These are phyloP conservation scores for Penicillium subrubescens DNA, from an alignment of 495 filamentous ascomycete genomes.

Conservation along the genomic window DNA sequence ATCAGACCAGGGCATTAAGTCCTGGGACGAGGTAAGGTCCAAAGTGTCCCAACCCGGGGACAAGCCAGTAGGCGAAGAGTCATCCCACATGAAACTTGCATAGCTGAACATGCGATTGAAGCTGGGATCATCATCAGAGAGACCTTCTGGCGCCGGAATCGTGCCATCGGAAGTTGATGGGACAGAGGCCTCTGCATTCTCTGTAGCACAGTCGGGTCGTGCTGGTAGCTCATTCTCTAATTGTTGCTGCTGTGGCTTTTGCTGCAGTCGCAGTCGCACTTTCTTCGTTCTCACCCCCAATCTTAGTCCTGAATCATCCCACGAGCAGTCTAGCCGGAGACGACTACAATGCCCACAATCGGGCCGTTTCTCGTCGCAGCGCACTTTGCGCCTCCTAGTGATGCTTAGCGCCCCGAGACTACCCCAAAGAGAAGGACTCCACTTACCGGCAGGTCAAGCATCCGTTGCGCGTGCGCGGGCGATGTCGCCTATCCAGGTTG, in stretches of 20 bases:
- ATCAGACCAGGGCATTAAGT: conserved; percentile 8
- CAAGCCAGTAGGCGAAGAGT: conserved; percentile 12
- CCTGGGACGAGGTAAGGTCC: conserved; percentile 8
- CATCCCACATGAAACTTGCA: conserved; percentile 42
- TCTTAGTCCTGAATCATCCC: conserved; percentile 6
- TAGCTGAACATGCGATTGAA: conserved; percentile 40
- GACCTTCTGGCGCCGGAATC: neutral
- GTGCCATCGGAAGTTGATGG: neutral
- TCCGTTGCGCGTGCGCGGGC: conserved; percentile 18
- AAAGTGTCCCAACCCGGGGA: conserved; percentile 10
- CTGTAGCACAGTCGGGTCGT: neutral
- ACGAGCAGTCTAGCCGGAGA: conserved; percentile 18
- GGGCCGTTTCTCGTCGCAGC: conserved; percentile 43
- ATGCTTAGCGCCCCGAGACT: neutral
- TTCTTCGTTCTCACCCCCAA: conserved; percentile 11
- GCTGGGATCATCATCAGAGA: neutral
- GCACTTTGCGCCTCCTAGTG: conserved; percentile 15
- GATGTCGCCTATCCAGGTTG: conserved; percentile 12
- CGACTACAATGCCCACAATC: conserved; percentile 40
- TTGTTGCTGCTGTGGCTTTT: neutral
- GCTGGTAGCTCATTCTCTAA: neutral
- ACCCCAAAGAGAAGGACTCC: neutral
- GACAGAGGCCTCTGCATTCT: neutral
- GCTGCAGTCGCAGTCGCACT: conserved; percentile 6
- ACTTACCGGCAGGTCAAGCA: conserved; percentile 18